Evolutionary conservation across 768 basidiomycete genomes (phyloP).

Genomic region (Agaricus subrufescens): DNA sequence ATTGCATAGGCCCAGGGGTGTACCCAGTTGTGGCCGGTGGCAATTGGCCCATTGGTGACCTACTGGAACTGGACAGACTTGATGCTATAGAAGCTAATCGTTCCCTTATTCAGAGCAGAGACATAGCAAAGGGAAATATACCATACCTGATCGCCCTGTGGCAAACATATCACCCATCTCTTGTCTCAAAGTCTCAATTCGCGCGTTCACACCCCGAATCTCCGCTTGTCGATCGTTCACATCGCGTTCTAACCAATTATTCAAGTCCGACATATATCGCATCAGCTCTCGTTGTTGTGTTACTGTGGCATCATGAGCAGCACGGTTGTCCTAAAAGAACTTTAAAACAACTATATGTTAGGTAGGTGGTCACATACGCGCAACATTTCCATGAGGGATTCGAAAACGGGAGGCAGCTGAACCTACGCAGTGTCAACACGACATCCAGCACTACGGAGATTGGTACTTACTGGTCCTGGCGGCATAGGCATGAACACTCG

Average conservation of each 20-base stretch:
- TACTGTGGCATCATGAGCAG: slow-evolving; percentile 68
- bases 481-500: slow-evolving; percentile 43
- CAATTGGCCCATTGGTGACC: slow-evolving; percentile 7
- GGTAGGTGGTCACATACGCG: slow-evolving; percentile 36
- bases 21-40: slow-evolving; percentile 9
- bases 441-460: slow-evolving; percentile 19
- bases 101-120: not conserved
- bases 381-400: slow-evolving; percentile 65
- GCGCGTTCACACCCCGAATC: slow-evolving; percentile 57
- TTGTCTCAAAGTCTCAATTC: slow-evolving; percentile 47
- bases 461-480: slow-evolving; percentile 28
- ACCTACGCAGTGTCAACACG: slow-evolving; percentile 33
- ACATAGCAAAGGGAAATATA: not conserved
- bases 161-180: slow-evolving; percentile 29
- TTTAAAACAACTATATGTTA: not conserved
- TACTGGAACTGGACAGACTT: not conserved
- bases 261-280: slow-evolving; percentile 72
- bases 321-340: slow-evolving; percentile 60
- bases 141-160: slow-evolving; percentile 28
- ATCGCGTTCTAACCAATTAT: slow-evolving; percentile 77
- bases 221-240: slow-evolving; percentile 76
- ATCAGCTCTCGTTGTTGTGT: slow-evolving; percentile 79
- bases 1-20: slow-evolving; percentile 1
- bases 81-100: not conserved
- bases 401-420: slow-evolving; percentile 57